Base-by-base conservation (phyloP, 2,329 filamentous ascomycete genomes). In the Chaetomiaceae sp. region DNA sequence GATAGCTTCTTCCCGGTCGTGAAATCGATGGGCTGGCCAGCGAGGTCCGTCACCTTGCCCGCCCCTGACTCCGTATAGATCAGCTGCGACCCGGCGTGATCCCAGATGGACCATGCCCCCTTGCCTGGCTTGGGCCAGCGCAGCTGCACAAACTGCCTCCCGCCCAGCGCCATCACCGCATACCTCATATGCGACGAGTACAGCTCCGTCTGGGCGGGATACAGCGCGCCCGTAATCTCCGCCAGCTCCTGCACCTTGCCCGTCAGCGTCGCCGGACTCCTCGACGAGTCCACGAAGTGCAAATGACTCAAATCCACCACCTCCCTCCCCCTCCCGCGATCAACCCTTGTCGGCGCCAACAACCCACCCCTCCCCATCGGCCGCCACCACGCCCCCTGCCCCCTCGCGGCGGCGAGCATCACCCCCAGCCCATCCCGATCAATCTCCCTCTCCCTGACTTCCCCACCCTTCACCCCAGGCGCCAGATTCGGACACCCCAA, bases 111-210 rank as follows among this genome's bases (percentile, higher is more conserved):
- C 50, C 49, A 54, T 1, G 40, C 38, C 18, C 12, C 38, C 20
- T 38, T 47, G 12, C 9, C 17, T 2, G 32, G 33, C 24, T 52
- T 50, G 3, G 54, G 53, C 26, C 50, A 39, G 9, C 54, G 45
- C 8, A 56, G 48, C 48, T 58, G 56, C 6, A 52, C 54, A 26
- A 32, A 46, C 29, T 49, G 46, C 19, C 50, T 8, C 3, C 54
- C 51, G 3, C 56, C 56, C n/a, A 58, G 29, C 27, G 49, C 49
- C 41, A 56, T 49, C 24, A 53, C 53, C 12, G 50, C 54, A 22
- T 58, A 56, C 17, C 56, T 45, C 54, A 58, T 54, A 18, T 58
- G 56, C 18, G 52, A 55, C 36, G 53, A 53, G 47, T 56, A 58
- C 6, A 58, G 32, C 36, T 58, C 49, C 1, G 56, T 56, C 14